Conservation (phyloP, 78 protist genomes). For the Guillardia theta region DNA sequence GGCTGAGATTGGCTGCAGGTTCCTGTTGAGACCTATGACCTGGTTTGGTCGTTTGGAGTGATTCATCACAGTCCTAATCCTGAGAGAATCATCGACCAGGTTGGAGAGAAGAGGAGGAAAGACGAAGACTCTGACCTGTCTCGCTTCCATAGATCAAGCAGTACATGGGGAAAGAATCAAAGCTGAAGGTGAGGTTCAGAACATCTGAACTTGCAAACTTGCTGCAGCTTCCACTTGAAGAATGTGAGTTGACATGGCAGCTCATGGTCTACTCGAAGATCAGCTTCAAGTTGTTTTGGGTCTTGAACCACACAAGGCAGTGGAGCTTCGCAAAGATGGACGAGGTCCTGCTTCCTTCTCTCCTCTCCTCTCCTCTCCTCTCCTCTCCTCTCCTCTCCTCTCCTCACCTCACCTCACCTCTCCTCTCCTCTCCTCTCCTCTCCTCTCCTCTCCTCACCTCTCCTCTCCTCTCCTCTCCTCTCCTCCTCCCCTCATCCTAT, state of each 20-base stretch:
- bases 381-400: not conserved
- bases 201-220: too few species aligned
- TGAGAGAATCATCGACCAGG: not conserved
- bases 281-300: slow-evolving; percentile 33
- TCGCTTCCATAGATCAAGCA: not conserved
- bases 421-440: not conserved
- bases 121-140: not conserved
- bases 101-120: not conserved
- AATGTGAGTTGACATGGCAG: not conserved
- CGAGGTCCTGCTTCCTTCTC: not conserved
- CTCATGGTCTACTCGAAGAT: slow-evolving; percentile 25
- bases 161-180: not conserved
- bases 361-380: not conserved
- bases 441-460: not conserved
- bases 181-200: not conserved
- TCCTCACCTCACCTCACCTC: not conserved
- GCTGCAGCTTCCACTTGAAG: too few species aligned
- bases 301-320: not conserved
- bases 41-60: slow-evolving; percentile 21
- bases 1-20: too few species aligned
- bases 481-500: not conserved
- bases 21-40: too few species aligned
- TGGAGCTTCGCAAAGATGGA: slow-evolving; percentile 25
- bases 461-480: not conserved
- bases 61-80: slow-evolving; percentile 36